Base-by-base conservation (phyloP, 768 basidiomycete species). In the Galerina marginata region DNA sequence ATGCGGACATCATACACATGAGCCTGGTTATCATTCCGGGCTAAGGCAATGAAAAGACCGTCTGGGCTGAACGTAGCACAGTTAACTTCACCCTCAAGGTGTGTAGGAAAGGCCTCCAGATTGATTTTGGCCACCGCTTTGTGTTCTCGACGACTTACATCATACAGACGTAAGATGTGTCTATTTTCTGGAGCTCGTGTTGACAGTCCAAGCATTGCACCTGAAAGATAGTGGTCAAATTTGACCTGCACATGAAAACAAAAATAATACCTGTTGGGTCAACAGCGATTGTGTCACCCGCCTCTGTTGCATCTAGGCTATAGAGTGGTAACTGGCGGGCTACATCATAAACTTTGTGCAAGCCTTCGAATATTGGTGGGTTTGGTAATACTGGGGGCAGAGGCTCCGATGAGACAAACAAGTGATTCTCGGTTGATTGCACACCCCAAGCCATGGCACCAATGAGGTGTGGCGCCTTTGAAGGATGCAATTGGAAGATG, bases 1-100 rank as follows among this genome's bases (percentile, higher is more conserved):
- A 78, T 84, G 10, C 90, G 83, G 1, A 79, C 65, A 68, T 92
- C 90, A 61, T 91, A 91, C 3, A 92, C 70, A 56, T 90, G 85
- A 1, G 77, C 73, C 37, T 68, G 68, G 61, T 89, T 88, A 67
- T 91, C 88, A 45, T 72, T 83, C 44, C 88, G 79, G 3, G 80
- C 87, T 6, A 87, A 68, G 12, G 89, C 86, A 9, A 91, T 76
- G 63, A 85, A 85, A 3, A 84, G 72, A 9, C 82, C 82, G 62
- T 90, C 89, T 0, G 86, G 79, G 63, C 88, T 89, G 69, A 86
- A 88, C 1, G 73, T 65, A 12, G 82, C 77, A 52, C 70, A 71
- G 48, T 79, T 85, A 36, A 89, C 78, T 67, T 87, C 83, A 48
- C 78, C 74, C 49, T 68, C 74, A 5, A 72, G 60, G 33, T 59